These are phyloP conservation scores for Zymoseptoria tritici DNA, from an alignment of 2,329 filamentous ascomycete genomes.

Conservation along the genomic window DNA sequence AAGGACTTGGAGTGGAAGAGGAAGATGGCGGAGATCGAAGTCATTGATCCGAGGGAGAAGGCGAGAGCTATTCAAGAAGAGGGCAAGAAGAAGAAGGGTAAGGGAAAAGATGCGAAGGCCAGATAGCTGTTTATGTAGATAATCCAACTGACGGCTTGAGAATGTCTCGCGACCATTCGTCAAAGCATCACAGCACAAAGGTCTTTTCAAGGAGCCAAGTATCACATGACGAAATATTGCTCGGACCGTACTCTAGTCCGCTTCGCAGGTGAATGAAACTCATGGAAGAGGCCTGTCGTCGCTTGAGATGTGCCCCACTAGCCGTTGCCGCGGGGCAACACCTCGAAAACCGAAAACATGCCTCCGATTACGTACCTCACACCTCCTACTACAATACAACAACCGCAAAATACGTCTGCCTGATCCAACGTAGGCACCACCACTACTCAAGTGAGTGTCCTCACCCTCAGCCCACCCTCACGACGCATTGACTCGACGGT, in stretches of 20 bases:
- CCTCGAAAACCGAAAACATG: background rate
- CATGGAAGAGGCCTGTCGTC: background rate
- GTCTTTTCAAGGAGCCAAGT: background rate
- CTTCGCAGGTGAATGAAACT: background rate
- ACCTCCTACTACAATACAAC: background rate
- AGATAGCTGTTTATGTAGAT: background rate
- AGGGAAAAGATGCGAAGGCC: constrained; percentile 10
- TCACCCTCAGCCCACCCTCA: background rate
- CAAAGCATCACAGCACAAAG: no score
- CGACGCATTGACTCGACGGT: background rate
- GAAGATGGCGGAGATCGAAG: constrained; percentile 79
- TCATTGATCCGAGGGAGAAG: constrained; percentile 60
- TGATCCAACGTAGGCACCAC: background rate
- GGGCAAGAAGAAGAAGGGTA: constrained; percentile 17
- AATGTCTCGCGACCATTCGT: no score
- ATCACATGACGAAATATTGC: background rate
- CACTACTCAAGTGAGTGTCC: background rate
- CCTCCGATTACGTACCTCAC: background rate
- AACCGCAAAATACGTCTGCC: background rate
- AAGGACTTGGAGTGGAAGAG: constrained; percentile 86
- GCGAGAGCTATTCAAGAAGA: constrained; percentile 23
- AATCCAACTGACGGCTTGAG: background rate
- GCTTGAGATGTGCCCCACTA: background rate
- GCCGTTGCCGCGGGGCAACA: background rate
- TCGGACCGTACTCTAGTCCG: background rate